Conservation (phyloP, 495 filamentous ascomycete genomes). For the Thermochaetoides thermophila region DNA sequence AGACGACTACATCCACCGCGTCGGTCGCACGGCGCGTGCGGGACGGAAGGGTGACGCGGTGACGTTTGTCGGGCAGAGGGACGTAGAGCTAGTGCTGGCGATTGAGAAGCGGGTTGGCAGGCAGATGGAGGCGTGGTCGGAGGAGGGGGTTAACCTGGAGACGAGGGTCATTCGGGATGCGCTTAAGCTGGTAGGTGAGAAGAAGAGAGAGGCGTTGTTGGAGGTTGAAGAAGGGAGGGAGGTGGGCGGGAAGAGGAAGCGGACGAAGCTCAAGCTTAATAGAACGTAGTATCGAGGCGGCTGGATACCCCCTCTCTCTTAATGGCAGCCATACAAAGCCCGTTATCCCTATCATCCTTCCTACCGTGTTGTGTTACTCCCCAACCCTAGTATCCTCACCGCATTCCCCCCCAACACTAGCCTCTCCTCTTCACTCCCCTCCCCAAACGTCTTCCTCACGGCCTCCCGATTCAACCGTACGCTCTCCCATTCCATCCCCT, state of each 20-base stretch:
- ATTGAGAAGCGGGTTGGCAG: constrained; percentile 73
- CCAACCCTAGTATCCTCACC: constrained; percentile 43
- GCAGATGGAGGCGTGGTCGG: constrained; percentile 66
- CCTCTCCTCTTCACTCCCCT: constrained; percentile 31
- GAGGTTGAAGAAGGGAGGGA: constrained; percentile 88
- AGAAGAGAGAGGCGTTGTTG: constrained; percentile 76
- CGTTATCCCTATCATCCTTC: no score
- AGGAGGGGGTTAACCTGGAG: constrained; percentile 86
- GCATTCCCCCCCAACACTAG: constrained; percentile 60
- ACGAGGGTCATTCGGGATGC: constrained; percentile 66
- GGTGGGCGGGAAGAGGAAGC: constrained; percentile 61
- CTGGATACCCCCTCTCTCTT: background rate
- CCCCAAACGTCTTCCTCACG: constrained; percentile 44
- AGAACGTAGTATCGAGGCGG: background rate
- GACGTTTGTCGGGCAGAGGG: constrained; percentile 82
- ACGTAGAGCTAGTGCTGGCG: constrained; percentile 70
- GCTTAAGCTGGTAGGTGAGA: constrained; percentile 77
- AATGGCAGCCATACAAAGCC: background rate
- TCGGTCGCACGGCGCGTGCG: constrained; percentile 87
- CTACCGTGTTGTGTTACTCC: no score
- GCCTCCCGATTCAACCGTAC: constrained; percentile 64
- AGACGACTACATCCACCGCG: constrained; percentile 94
- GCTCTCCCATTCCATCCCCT: constrained; percentile 63
- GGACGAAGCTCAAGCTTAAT: constrained; percentile 38
- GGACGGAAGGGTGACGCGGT: constrained; percentile 68